Evolutionary conservation across 441 rosid species (phyloP).

Genomic region (Corymbia calophylla): DNA sequence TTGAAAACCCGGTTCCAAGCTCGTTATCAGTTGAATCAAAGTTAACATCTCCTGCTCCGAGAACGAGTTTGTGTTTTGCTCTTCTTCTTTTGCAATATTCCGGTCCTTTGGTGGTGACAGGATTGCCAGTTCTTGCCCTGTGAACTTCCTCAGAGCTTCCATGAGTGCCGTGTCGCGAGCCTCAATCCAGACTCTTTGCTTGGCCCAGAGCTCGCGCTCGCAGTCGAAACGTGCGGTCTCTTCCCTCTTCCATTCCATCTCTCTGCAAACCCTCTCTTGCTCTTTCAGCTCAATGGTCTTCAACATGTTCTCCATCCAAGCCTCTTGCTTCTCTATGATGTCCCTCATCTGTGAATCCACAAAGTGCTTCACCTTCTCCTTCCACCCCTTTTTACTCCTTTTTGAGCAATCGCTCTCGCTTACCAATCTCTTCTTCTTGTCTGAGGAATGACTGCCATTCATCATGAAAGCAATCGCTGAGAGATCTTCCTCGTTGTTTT

Average conservation of each 20-base stretch:
- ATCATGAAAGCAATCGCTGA: conserved; percentile 36
- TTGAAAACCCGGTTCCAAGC: conserved; percentile 25
- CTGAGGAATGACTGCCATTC: conserved; percentile 13
- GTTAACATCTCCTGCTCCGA: conserved; percentile 30
- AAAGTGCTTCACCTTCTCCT: conserved; percentile 34
- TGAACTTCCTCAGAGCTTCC: conserved; percentile 28
- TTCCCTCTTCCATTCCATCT: conserved; percentile 42
- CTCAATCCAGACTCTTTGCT: conserved; percentile 45
- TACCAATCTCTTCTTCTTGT: conserved; percentile 11
- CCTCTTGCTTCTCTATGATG: conserved; percentile 42
- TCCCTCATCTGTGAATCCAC: conserved; percentile 36
- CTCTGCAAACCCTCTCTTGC: conserved; percentile 30
- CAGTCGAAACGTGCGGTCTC: conserved; percentile 30
- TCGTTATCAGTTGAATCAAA: conserved; percentile 25
- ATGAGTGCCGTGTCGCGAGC: conserved; percentile 41
- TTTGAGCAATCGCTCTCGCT: conserved; percentile 7
- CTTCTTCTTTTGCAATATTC: neutral
- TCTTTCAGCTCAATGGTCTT: conserved; percentile 42
- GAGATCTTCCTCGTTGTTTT: conserved; percentile 25
- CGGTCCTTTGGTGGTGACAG: neutral
- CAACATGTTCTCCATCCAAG: conserved; percentile 55
- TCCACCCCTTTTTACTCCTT: conserved; percentile 24
- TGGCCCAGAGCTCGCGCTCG: conserved; percentile 39
- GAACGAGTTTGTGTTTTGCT: neutral
- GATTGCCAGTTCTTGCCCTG: neutral